phyloP scores from a whole-genome alignment of 768 basidiomycete species.

The Scleroderma citrinum region DNA sequence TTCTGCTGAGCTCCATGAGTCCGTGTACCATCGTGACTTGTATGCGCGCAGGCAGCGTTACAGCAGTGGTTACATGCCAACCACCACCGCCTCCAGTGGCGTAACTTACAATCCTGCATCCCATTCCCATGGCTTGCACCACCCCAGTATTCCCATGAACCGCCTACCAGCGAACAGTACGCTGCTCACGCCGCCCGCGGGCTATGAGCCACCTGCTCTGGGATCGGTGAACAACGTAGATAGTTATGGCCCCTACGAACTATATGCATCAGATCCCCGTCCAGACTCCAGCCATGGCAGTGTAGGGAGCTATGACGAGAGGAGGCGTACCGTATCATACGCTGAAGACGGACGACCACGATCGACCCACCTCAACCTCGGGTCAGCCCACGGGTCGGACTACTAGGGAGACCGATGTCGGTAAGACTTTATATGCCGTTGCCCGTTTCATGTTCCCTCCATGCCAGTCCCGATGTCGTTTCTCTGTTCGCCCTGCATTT shows the following conservation, averaged over 20 bases:
- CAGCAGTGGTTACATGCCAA: background rate
- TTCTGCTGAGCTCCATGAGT: slow-evolving; percentile 18
- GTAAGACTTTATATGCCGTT: background rate
- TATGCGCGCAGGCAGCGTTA: slow-evolving; percentile 3
- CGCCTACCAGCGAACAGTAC: slow-evolving; percentile 62
- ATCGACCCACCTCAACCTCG: slow-evolving; percentile 11
- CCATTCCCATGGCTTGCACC: slow-evolving; percentile 21
- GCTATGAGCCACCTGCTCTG: slow-evolving; percentile 44
- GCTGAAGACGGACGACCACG: slow-evolving; percentile 12
- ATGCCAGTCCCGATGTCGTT: slow-evolving; percentile 1
- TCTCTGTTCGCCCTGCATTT: background rate
- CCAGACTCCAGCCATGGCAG: slow-evolving; percentile 37
- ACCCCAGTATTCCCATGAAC: slow-evolving; percentile 18
- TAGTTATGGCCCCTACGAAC: slow-evolving; percentile 28
- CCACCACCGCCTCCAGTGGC: slow-evolving; percentile 11
- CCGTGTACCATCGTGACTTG: slow-evolving; percentile 19
- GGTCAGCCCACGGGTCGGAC: slow-evolving; percentile 8
- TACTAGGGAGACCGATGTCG: slow-evolving; percentile 3
- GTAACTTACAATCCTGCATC: slow-evolving; percentile 14
- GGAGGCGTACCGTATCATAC: slow-evolving; percentile 8
- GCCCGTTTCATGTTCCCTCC: background rate
- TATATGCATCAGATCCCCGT: slow-evolving; percentile 35
- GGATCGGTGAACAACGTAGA: slow-evolving; percentile 9
- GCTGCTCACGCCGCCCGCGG: slow-evolving; percentile 63
- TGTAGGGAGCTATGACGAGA: slow-evolving; percentile 17